Percentiles rank a stretch among this genome's conserved stretches.
Evolutionary conservation across 116 monocot species (phyloP).

Genomic region (Trichopus zeylanicus): DNA sequence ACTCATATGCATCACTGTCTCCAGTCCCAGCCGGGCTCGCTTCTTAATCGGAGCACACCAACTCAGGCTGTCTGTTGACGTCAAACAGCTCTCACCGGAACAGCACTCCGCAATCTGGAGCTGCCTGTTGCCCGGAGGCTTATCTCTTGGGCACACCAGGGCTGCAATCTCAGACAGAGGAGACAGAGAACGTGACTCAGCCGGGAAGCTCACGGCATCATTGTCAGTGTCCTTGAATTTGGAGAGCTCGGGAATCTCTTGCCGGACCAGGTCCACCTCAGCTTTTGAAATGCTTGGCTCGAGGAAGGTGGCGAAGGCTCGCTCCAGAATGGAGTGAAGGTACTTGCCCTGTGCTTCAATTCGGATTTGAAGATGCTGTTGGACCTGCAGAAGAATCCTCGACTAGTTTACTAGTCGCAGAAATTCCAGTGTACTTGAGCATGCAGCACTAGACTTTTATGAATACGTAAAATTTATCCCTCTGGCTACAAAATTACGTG

Average conservation of each 20-base stretch:
- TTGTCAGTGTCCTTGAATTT: constrained; percentile 13
- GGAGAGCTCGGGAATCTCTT: constrained; percentile 15
- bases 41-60: too few relatives aligned
- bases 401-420: too few relatives aligned
- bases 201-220: constrained; percentile 11
- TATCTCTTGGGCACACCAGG: neutral
- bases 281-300: constrained; percentile 9
- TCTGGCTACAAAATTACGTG: too few relatives aligned
- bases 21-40: too few relatives aligned
- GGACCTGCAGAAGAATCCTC: constrained; percentile 60
- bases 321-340: constrained; percentile 59
- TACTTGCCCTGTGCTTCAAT: constrained; percentile 78
- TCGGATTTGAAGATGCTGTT: constrained; percentile 51
- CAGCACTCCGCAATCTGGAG: constrained; percentile 22
- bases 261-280: constrained; percentile 2
- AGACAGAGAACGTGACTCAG: constrained; percentile 14
- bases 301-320: constrained; percentile 36
- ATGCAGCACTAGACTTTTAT: too few relatives aligned
- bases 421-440: too few relatives aligned
- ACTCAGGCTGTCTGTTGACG: constrained; percentile 19
- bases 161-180: constrained; percentile 17
- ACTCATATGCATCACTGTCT: too few relatives aligned
- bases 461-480: too few relatives aligned
- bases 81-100: constrained; percentile 36
- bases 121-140: neutral